phyloP scores from a whole-genome alignment of 1,284 basidiomycete species.

The Cystobasidium sp. region DNA sequence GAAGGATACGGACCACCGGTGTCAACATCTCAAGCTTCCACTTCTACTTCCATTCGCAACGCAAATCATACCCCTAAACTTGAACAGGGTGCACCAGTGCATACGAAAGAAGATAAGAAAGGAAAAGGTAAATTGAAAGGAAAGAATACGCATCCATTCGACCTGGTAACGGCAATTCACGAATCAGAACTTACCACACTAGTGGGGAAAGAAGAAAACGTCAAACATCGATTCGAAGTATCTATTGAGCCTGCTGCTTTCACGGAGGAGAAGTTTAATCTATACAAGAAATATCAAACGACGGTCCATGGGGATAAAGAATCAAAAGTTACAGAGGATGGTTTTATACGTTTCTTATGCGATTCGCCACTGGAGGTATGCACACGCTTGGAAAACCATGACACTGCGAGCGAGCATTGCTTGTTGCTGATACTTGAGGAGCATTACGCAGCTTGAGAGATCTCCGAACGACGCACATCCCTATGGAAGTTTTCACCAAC shows the following conservation, averaged over 20 bases:
- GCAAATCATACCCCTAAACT: not conserved
- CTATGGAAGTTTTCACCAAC: constrained; percentile 53
- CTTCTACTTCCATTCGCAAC: not conserved
- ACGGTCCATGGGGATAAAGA: constrained; percentile 72
- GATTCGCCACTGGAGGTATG: constrained; percentile 72
- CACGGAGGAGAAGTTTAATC: constrained; percentile 75
- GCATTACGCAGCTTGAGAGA: constrained; percentile 43
- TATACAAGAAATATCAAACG: constrained; percentile 76
- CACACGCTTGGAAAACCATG: not conserved
- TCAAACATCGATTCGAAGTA: constrained; percentile 32
- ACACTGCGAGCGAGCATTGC: not conserved
- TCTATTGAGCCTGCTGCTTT: constrained; percentile 67
- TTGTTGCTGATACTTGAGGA: not conserved
- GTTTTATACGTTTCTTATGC: constrained; percentile 77
- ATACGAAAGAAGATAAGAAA: not conserved
- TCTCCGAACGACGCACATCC: constrained; percentile 18
- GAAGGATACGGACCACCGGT: constrained; percentile 47
- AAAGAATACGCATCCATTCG: constrained; percentile 31
- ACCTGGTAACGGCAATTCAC: constrained; percentile 13
- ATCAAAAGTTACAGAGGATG: constrained; percentile 60
- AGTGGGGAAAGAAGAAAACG: not conserved
- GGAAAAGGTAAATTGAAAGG: constrained; percentile 38
- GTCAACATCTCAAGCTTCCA: not conserved
- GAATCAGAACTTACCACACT: not conserved
- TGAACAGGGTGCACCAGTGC: constrained; percentile 43